Percentiles rank a stretch among this genome's conserved stretches.
Conservation (phyloP, 495 filamentous ascomycete species). For the Peziza echinospora region DNA sequence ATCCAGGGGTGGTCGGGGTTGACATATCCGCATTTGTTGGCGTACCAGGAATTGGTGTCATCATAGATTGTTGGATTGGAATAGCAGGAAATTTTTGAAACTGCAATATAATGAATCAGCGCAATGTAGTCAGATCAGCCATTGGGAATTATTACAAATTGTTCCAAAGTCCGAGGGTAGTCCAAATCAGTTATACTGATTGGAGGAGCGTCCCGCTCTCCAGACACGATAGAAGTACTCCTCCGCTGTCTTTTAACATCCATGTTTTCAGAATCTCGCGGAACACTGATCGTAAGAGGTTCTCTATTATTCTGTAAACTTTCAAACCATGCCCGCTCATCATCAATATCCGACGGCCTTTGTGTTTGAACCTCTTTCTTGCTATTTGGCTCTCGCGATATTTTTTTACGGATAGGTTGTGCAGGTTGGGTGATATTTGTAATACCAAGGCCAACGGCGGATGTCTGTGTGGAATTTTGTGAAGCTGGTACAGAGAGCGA, state of each 20-base stretch:
- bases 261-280: conserved; percentile 7
- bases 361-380: conserved; percentile 10
- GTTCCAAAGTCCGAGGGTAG: conserved; percentile 15
- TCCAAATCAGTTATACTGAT: conserved; percentile 3
- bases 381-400: too few relatives aligned
- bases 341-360: conserved; percentile 23
- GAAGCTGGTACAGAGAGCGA: conserved; percentile 26
- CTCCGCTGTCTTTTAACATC: conserved; percentile 16
- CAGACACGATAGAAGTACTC: conserved; percentile 30
- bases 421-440: too few relatives aligned
- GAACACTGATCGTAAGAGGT: conserved; percentile 12
- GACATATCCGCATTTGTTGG: conserved; percentile 18
- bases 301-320: conserved; percentile 23
- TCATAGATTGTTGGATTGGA: conserved; percentile 15
- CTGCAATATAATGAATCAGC: too few relatives aligned
- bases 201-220: too few relatives aligned
- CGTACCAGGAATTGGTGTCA: conserved; percentile 24
- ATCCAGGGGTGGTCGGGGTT: not conserved
- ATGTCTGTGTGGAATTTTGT: not conserved
- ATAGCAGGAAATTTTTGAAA: conserved; percentile 17
- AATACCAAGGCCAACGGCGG: not conserved
- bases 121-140: too few relatives aligned
- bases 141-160: conserved; percentile 17
- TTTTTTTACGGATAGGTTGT: too few relatives aligned
- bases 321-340: conserved; percentile 25